Evolutionary conservation across 2,329 filamentous ascomycete species (phyloP).

Genomic region (Pseudopyrenochaeta lycopersici): DNA sequence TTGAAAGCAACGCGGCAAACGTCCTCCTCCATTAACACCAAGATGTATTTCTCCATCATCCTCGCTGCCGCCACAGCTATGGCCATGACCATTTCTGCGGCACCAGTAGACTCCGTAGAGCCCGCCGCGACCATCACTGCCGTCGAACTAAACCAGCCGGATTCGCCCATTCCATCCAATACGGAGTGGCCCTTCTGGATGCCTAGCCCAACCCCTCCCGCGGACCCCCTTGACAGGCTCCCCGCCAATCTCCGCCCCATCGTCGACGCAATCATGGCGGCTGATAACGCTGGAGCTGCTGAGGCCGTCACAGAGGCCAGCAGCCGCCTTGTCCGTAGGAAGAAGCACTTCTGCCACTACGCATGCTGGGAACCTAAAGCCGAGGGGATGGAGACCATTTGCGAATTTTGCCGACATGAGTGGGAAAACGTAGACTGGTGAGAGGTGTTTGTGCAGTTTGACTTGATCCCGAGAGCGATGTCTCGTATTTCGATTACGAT

Average conservation of each 20-base stretch:
- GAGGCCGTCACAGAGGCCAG: no score
- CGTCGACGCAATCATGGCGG: not conserved
- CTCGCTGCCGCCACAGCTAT: not conserved
- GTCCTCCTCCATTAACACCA: not conserved
- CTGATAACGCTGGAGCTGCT: not conserved
- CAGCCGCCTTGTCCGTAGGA: no score
- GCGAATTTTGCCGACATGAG: not conserved
- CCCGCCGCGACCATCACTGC: no score
- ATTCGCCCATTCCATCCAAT: no score
- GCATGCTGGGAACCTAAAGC: not conserved
- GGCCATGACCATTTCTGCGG: not conserved
- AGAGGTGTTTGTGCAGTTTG: no score
- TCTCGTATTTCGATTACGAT: no score
- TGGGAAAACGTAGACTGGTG: no score
- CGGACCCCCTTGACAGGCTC: not conserved
- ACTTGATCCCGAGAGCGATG: no score
- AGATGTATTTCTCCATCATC: not conserved
- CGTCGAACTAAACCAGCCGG: no score
- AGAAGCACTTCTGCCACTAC: not conserved
- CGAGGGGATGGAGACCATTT: not conserved
- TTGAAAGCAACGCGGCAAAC: not conserved
- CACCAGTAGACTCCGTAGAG: not conserved
- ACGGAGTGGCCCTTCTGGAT: no score
- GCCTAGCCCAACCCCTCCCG: no score
- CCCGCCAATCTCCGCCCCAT: not conserved